These are phyloP conservation scores for Chionographis japonica DNA, from an alignment of 106 monocot genomes.

Conservation along the genomic window DNA sequence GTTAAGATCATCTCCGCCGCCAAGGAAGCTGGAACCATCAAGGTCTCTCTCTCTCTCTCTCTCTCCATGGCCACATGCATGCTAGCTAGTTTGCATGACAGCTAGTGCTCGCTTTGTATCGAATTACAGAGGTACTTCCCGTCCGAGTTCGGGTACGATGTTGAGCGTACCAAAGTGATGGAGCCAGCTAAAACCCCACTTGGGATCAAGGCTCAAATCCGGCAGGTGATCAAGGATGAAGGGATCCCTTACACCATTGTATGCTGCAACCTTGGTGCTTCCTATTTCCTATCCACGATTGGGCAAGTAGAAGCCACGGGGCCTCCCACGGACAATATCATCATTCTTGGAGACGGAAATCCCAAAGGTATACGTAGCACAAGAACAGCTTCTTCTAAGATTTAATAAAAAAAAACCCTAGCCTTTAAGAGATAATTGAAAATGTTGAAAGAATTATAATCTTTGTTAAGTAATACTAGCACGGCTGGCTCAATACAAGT, in stretches of 20 bases:
- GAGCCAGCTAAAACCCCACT: slow-evolving; percentile 22
- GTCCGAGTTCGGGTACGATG: slow-evolving; percentile 46
- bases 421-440: too few species aligned
- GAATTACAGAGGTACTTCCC: slow-evolving; percentile 31
- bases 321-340: slow-evolving; percentile 17
- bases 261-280: slow-evolving; percentile 14
- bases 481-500: too few species aligned
- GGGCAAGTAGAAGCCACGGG: slow-evolving; percentile 9
- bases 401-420: too few species aligned
- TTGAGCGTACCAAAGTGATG: slow-evolving; percentile 13
- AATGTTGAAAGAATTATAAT: too few species aligned
- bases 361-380: slow-evolving; percentile 17
- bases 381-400: too few species aligned
- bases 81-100: too few species aligned
- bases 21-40: slow-evolving; percentile 30
- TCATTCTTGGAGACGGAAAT: slow-evolving; percentile 40
- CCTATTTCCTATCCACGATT: slow-evolving; percentile 23
- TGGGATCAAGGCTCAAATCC: slow-evolving; percentile 21
- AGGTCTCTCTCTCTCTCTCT: slow-evolving; percentile 13
- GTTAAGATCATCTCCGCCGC: slow-evolving; percentile 19
- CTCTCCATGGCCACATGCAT: not conserved
- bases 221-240: slow-evolving; percentile 16
- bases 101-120: too few species aligned
- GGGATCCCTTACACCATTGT: slow-evolving; percentile 30
- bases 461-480: too few species aligned